phyloP scores from a whole-genome alignment of 768 basidiomycete genomes.

The Leccinum longicurvipes region DNA sequence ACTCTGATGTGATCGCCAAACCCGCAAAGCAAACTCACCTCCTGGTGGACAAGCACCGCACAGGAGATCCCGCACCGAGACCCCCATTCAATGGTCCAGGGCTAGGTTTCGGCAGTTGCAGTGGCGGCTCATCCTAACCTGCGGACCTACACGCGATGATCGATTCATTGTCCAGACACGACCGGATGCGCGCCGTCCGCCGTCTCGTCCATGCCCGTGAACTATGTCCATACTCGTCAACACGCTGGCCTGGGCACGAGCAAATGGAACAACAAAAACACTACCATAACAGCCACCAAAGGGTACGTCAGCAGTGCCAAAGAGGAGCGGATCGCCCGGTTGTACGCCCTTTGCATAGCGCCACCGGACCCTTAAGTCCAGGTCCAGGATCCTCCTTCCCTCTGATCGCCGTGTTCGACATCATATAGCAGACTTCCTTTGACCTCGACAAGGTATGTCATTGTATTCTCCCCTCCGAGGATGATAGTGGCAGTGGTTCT shows the following conservation, averaged over 20 bases:
- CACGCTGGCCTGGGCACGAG: neutral
- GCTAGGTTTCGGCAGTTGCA: slow-evolving; percentile 34
- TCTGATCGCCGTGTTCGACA: slow-evolving; percentile 36
- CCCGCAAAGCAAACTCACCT: slow-evolving; percentile 70
- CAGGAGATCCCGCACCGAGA: slow-evolving; percentile 68
- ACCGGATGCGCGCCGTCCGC: slow-evolving; percentile 49
- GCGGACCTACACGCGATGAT: slow-evolving; percentile 29
- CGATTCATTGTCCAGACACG: slow-evolving; percentile 37
- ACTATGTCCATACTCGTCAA: slow-evolving; percentile 30
- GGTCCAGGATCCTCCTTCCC: neutral
- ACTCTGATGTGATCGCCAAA: slow-evolving; percentile 32
- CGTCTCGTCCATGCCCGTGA: slow-evolving; percentile 68
- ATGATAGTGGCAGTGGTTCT: neutral
- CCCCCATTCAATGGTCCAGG: slow-evolving; percentile 42
- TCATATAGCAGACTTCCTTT: slow-evolving; percentile 83
- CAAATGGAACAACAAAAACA: slow-evolving; percentile 2
- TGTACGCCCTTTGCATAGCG: slow-evolving; percentile 11
- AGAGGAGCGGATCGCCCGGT: slow-evolving; percentile 60
- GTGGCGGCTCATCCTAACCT: slow-evolving; percentile 65
- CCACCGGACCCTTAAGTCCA: neutral
- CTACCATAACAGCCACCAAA: slow-evolving; percentile 7
- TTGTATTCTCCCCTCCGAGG: neutral
- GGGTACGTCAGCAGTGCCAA: slow-evolving; percentile 34
- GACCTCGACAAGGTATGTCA: slow-evolving; percentile 84
- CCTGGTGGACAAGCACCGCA: slow-evolving; percentile 60